These are phyloP conservation scores for Syzygium aqueum DNA, from an alignment of 345 rosid genomes.

Conservation along the genomic window DNA sequence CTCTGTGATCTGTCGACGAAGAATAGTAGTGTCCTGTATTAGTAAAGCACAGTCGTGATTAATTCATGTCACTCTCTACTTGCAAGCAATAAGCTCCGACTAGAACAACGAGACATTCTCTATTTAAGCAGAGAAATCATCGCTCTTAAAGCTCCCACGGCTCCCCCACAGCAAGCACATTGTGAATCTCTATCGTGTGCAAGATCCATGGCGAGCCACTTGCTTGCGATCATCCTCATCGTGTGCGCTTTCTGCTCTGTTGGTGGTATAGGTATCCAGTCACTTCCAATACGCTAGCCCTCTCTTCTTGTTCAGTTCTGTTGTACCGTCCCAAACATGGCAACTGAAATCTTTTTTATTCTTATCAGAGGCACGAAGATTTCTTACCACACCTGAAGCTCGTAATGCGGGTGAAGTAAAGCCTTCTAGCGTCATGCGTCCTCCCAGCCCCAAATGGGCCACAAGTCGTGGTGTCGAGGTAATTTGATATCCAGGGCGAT, in stretches of 20 bases:
- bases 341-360: too few species aligned
- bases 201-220: not conserved
- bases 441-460: not conserved
- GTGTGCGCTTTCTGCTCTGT: not conserved
- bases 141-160: too few species aligned
- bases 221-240: not conserved
- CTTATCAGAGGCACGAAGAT: not conserved
- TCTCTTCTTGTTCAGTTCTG: not conserved
- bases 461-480: too few species aligned
- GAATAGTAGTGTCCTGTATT: too few species aligned
- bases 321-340: not conserved
- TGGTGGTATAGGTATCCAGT: not conserved
- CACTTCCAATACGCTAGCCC: not conserved
- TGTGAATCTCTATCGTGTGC: not conserved
- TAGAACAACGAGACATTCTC: too few species aligned
- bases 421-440: not conserved
- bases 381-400: not conserved
- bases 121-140: too few species aligned
- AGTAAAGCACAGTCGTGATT: too few species aligned
- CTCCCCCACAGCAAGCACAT: not conserved
- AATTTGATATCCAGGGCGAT: not conserved
- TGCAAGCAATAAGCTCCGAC: too few species aligned
- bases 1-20: too few species aligned
- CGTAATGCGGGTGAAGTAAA: not conserved
- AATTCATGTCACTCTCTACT: too few species aligned